Percentiles rank a stretch among this genome's conserved stretches.
Conservation (phyloP, 192 early-diverging fungal genomes). For the Thamnidium elegans region DNA sequence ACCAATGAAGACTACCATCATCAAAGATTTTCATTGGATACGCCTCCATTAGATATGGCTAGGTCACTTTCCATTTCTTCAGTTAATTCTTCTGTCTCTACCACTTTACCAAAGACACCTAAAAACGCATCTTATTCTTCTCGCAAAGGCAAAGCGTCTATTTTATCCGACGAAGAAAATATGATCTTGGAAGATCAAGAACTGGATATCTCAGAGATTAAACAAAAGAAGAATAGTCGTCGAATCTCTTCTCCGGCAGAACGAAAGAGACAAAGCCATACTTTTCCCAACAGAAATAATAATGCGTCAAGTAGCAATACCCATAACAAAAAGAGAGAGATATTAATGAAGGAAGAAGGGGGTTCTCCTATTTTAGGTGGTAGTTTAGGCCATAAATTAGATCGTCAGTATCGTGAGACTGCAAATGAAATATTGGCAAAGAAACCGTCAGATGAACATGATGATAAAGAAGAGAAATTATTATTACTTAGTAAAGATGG, state of each 20-base stretch:
- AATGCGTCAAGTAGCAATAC: not conserved
- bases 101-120: slow-evolving; percentile 16
- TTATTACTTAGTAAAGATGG: slow-evolving; percentile 39
- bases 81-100: slow-evolving; percentile 12
- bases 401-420: slow-evolving; percentile 22
- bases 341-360: not conserved
- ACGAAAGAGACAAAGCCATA: slow-evolving; percentile 15
- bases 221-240: not conserved
- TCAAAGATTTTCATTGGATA: slow-evolving; percentile 14
- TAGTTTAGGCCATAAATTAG: slow-evolving; percentile 19
- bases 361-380: not conserved
- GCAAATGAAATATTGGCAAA: slow-evolving; percentile 14
- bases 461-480: slow-evolving; percentile 20
- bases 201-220: not conserved
- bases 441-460: slow-evolving; percentile 9
- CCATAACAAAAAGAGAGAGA: not conserved
- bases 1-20: not conserved
- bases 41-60: not conserved
- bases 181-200: not conserved
- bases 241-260: slow-evolving; percentile 7
- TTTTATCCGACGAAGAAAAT: not conserved
- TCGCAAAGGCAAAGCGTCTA: not conserved
- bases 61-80: slow-evolving; percentile 11
- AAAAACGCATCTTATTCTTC: slow-evolving; percentile 12
- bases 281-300: slow-evolving; percentile 16